These are phyloP conservation scores for Rutstroemia sp. DNA, from an alignment of 2,329 filamentous ascomycete genomes.

Conservation along the genomic window DNA sequence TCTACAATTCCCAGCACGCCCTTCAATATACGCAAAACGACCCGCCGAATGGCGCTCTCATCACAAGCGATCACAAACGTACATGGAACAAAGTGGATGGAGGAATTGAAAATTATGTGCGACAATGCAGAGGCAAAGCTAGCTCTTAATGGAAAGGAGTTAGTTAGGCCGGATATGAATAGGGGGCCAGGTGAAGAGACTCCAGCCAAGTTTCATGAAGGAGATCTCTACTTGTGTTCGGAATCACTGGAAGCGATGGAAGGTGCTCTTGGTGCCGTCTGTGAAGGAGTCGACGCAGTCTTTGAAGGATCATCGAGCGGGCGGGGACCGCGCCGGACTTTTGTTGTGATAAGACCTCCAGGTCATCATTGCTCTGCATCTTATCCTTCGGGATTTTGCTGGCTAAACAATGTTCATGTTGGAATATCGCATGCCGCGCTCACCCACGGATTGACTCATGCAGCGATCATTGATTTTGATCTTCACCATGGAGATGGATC, in stretches of 20 bases:
- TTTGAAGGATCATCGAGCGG: conserved; percentile 47
- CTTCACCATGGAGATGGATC: conserved; percentile 94
- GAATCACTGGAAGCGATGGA: conserved; percentile 85
- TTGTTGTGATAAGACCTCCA: conserved; percentile 86
- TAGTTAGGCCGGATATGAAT: conserved; percentile 60
- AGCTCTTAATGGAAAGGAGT: conserved; percentile 68
- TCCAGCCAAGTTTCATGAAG: conserved; percentile 62
- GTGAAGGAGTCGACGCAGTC: conserved; percentile 83
- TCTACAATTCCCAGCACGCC: conserved; percentile 52
- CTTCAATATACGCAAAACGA: conserved; percentile 80
- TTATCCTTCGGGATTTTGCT: conserved; percentile 92
- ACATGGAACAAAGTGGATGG: conserved; percentile 89
- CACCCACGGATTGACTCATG: conserved; percentile 81
- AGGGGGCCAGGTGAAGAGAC: conserved; percentile 38
- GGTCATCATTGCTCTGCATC: conserved; percentile 91
- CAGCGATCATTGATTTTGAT: conserved; percentile 61
- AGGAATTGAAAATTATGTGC: conserved; percentile 81
- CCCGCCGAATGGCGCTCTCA: conserved; percentile 60
- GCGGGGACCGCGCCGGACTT: conserved; percentile 64
- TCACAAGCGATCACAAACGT: conserved; percentile 81
- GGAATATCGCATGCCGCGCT: conserved; percentile 87
- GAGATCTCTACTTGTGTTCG: conserved; percentile 82
- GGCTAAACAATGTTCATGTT: conserved; percentile 97
- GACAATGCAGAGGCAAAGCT: conserved; percentile 70
- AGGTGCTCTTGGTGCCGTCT: conserved; percentile 84